phyloP scores from a whole-genome alignment of 1,284 basidiomycete species.

The Tremellales sp. region DNA sequence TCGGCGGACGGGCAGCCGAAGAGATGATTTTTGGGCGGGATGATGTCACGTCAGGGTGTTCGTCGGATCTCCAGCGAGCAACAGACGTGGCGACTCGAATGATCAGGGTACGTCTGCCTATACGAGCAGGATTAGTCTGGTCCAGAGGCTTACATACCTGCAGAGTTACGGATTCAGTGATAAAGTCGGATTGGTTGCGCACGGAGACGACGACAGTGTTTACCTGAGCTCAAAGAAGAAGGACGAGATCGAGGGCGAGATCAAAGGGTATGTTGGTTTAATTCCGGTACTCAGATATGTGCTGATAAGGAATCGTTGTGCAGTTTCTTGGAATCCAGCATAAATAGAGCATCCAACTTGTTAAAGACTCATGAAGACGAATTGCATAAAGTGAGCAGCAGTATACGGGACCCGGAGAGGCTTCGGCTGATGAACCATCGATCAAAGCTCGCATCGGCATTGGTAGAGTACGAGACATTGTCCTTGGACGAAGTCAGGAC shows the following conservation, averaged over 20 bases:
- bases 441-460: constrained; percentile 71
- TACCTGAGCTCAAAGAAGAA: constrained; percentile 67
- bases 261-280: constrained; percentile 60
- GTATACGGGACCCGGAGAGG: not conserved
- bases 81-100: constrained; percentile 76
- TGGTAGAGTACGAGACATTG: constrained; percentile 92
- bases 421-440: not conserved
- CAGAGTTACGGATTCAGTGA: constrained; percentile 74
- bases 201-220: constrained; percentile 66
- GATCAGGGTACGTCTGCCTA: constrained; percentile 63
- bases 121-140: not conserved
- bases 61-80: constrained; percentile 75
- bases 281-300: not conserved
- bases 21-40: constrained; percentile 85
- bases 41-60: constrained; percentile 84
- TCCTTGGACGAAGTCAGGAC: constrained; percentile 75
- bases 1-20: constrained; percentile 91
- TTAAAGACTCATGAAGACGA: constrained; percentile 71
- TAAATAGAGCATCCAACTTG: constrained; percentile 64
- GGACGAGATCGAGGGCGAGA: constrained; percentile 79
- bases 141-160: constrained; percentile 5
- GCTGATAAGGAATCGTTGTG: not conserved
- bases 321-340: constrained; percentile 70
- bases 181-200: constrained; percentile 72
- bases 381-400: constrained; percentile 63